Base-by-base conservation (phyloP, 2,329 filamentous ascomycete genomes). In the Arthrinium puccinioides region DNA sequence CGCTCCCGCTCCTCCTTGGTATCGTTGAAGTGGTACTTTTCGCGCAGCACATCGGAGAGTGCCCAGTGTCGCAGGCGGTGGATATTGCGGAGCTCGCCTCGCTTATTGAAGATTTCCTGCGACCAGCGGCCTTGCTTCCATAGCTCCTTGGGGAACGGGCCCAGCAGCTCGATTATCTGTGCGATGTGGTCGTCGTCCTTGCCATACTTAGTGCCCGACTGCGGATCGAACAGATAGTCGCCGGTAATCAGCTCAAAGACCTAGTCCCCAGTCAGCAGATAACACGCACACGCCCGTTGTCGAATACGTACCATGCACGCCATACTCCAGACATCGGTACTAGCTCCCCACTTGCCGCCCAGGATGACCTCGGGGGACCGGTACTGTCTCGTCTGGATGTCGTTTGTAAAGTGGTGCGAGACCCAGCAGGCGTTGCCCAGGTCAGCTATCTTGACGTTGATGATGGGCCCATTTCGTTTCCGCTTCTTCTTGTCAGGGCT, bases 171-270 rank as follows among this genome's bases (percentile, higher is more conserved):
- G 58, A 98, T 97, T 53, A 98, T 97, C 59, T 98, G 92, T 9
- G 92, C 92, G 48, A 98, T 96, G 65, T 98, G 92, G 57, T 98
- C 92, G 66, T 98, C 92, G 57, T 98, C 92, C 66, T 98, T 98
- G 57, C 92, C 92, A 61, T 98, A 98, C 64, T 97, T 97, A 28
- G 90, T 97, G 45, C 92, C 92, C 1, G 90, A 96, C 64, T 98
- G 92, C 0, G 92, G 92, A 54, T 98, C 92, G 62, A 98, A 98
- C 29, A 98, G 79, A 56, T 98, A 98, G 62, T 98, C 92, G 48
- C 92, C 92, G 2, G 92, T 98, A 49, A 98, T 97, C 30, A 98
- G 71, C 61, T 98, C 92, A 51, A 98, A 98, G 13, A 90, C 84
- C 90, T 97, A 55, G 13, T 21, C 8, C 11, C 11, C 13, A 1